Evolutionary conservation across 768 basidiomycete species (phyloP), one percentile per base, ranked within the genome.

Genomic region (Porpolomopsis calyptriformis): DNA sequence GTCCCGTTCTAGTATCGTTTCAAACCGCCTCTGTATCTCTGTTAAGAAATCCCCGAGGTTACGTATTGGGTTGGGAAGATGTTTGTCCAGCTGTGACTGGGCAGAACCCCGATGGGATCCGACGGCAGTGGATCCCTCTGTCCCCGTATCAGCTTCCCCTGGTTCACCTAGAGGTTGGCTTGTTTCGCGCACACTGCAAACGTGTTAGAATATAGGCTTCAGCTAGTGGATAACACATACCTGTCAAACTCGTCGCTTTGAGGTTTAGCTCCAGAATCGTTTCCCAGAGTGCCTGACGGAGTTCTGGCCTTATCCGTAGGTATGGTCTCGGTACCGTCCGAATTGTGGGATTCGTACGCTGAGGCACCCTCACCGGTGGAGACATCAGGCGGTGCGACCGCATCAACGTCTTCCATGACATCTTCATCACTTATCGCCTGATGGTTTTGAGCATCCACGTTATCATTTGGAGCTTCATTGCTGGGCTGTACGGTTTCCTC

Each of bases 21-120:
- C 79, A 52, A 90, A 78, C n/a, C 82, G 79, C 49, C 84, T 78
- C 40, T 75, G 79, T 45, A 93, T 83, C 54, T 93, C 84, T 52
- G 83, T 77, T 43, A 88, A 61, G 0, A 85, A 75, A 55, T 96
- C 91, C 24, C 91, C 91, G 2, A 92, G 77, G 52, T 78, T 85
- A 41, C 90, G 86, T 29, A 80, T 63, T 3, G 82, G 78, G 53
- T 85, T 80, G 25, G 60, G 45, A 7, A 62, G 54, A 45, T 66
- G 65, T 23, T 55, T 59, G 20, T 72, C 67, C 4, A 64, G 65
- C 38, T 64, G 67, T 12, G 70, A 62, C 18, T 66, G 52, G 7
- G 62, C 62, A 14, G 63, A 63, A 10, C 76, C 76, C 40, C 71
- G 64, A 47, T 77, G 72, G 8, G 63, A 52, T 40, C 75, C 74